phyloP scores from a whole-genome alignment of 176 grass and related monocot genomes.

The Tuctoria greenei region DNA sequence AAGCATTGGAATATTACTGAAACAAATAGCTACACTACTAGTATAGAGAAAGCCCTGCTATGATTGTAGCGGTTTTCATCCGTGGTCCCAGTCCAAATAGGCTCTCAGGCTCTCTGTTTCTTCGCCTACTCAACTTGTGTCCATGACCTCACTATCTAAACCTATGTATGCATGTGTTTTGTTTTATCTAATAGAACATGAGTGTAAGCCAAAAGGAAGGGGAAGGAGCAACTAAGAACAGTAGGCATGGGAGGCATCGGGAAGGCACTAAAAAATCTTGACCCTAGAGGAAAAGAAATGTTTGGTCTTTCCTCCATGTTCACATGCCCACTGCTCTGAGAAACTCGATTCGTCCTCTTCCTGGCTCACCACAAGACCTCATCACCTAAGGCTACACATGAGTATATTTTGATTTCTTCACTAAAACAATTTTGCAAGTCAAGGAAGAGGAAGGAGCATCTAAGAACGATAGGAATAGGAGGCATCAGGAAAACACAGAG shows the following conservation, averaged over 20 bases:
- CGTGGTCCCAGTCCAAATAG: background rate
- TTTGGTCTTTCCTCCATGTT: constrained; percentile 40
- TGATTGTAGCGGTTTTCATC: background rate
- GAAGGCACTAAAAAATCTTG: constrained; percentile 1
- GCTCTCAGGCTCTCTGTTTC: constrained; percentile 1
- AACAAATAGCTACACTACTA: background rate
- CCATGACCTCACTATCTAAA: background rate
- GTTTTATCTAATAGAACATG: background rate
- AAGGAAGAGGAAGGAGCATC: constrained; percentile 34
- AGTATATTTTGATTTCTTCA: background rate
- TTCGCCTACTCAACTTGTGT: background rate
- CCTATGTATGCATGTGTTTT: background rate
- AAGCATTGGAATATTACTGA: background rate
- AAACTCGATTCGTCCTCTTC: constrained; percentile 38
- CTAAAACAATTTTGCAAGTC: background rate
- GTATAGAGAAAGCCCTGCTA: background rate
- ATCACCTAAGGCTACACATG: background rate
- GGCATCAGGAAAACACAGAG: constrained; percentile 27
- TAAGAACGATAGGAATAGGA: constrained; percentile 29
- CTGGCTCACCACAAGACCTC: background rate
- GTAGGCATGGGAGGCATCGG: constrained; percentile 27
- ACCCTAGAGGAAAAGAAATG: background rate
- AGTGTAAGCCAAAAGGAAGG: constrained; percentile 28
- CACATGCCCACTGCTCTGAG: constrained; percentile 22
- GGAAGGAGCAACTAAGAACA: constrained; percentile 17